phyloP scores from a whole-genome alignment of 2,329 filamentous ascomycete species.

The Zymoseptoria crescenta region DNA sequence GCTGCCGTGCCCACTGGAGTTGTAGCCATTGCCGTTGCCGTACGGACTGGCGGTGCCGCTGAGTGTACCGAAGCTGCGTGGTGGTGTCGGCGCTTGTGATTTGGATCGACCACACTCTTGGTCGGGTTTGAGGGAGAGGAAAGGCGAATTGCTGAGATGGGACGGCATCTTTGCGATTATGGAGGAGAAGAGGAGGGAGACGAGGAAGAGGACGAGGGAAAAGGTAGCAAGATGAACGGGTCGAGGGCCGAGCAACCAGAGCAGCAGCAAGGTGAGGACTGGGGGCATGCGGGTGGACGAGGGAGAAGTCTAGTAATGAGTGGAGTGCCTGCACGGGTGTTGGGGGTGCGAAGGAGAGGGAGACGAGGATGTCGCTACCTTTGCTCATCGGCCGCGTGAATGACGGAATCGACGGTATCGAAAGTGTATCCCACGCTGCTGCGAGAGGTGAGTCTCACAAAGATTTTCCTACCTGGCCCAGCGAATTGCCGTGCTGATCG shows the following conservation, averaged over 20 bases:
- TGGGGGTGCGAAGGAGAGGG: not conserved
- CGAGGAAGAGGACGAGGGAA: slow-evolving; percentile 7
- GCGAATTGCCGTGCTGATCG: not conserved
- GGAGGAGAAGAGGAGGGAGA: slow-evolving; percentile 3
- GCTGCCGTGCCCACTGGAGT: slow-evolving; percentile 11
- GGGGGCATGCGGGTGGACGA: not conserved
- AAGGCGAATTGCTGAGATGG: slow-evolving; percentile 16
- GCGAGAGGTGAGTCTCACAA: not conserved
- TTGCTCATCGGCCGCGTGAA: not conserved
- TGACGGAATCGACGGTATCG: not conserved
- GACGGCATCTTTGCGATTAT: slow-evolving; percentile 18
- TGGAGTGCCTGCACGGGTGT: not conserved
- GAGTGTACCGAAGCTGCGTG: slow-evolving; percentile 14
- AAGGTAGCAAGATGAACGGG: slow-evolving; percentile 6
- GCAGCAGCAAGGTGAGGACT: not conserved
- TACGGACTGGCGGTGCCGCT: slow-evolving; percentile 12
- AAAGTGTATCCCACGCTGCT: not conserved
- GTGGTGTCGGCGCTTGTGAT: slow-evolving; percentile 1
- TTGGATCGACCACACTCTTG: slow-evolving; percentile 20
- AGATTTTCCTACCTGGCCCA: not conserved
- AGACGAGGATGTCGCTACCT: not conserved
- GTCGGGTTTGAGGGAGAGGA: slow-evolving; percentile 22
- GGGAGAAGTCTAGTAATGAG: not conserved
- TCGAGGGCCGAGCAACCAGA: slow-evolving; percentile 6
- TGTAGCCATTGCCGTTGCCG: slow-evolving; percentile 12